Conservation (phyloP, 2,329 filamentous ascomycete species). For the Fusarium tjaetaba region DNA sequence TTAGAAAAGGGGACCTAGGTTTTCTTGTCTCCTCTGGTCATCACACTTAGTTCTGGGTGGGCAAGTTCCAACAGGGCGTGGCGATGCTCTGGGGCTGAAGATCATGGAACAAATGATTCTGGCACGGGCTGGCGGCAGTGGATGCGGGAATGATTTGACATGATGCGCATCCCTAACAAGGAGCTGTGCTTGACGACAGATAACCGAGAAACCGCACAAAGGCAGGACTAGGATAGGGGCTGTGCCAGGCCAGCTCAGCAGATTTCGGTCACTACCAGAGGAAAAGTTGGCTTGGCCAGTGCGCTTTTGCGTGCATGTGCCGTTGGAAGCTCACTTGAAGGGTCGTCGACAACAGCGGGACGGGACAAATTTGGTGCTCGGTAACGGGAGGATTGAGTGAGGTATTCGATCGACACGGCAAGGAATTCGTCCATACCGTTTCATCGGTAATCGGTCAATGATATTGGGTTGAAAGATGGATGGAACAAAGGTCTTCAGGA, state of each 20-base stretch:
- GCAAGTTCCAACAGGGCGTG: conserved; percentile 15
- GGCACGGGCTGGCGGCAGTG: conserved; percentile 33
- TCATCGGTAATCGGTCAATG: conserved; percentile 12
- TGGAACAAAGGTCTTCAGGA: not conserved
- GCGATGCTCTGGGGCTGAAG: conserved; percentile 41
- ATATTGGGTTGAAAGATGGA: conserved; percentile 8
- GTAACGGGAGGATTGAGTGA: conserved; percentile 25
- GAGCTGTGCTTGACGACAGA: conserved; percentile 12
- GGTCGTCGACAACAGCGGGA: not conserved
- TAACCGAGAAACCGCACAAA: conserved; percentile 2
- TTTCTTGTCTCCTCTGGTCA: not conserved
- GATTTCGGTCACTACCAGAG: conserved; percentile 32
- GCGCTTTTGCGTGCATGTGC: conserved; percentile 17
- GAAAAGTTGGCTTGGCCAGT: conserved; percentile 23
- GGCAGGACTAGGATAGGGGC: conserved; percentile 22
- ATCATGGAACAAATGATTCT: conserved; percentile 22
- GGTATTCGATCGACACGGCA: conserved; percentile 15
- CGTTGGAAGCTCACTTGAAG: conserved; percentile 1
- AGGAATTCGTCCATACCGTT: conserved; percentile 9
- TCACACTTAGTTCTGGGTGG: conserved; percentile 12
- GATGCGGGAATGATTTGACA: conserved; percentile 32
- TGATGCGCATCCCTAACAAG: not conserved
- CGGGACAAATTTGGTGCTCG: conserved; percentile 19
- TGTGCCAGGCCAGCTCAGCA: conserved; percentile 31
- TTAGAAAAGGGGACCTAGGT: not conserved